phyloP scores from a whole-genome alignment of 2,329 filamentous ascomycete genomes.

The Fusarium sp. region DNA sequence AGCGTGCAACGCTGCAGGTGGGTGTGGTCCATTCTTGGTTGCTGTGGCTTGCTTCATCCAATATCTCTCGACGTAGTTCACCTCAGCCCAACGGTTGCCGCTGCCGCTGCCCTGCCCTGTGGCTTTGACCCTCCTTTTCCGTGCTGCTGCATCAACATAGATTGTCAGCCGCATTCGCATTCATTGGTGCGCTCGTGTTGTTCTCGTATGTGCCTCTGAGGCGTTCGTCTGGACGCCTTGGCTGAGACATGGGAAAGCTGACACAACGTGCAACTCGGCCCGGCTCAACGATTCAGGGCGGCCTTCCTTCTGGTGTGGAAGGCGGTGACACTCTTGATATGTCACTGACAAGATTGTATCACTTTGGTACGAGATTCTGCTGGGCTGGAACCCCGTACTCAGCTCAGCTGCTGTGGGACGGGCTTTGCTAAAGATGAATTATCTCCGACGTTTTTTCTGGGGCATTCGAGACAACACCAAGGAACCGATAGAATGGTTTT shows the following conservation, averaged over 20 bases:
- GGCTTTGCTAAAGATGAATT: neutral
- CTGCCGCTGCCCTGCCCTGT: neutral
- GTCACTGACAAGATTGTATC: conserved; percentile 30
- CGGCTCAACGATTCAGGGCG: neutral
- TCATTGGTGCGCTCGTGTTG: neutral
- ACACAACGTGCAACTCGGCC: conserved; percentile 14
- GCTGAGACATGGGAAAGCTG: conserved; percentile 26
- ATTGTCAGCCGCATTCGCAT: conserved; percentile 10
- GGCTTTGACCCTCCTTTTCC: conserved; percentile 33
- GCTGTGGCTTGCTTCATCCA: conserved; percentile 26
- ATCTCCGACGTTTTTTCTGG: neutral
- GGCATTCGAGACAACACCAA: conserved; percentile 3
- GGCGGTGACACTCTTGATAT: conserved; percentile 8
- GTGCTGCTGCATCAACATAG: conserved; percentile 11
- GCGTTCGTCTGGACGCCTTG: conserved; percentile 1
- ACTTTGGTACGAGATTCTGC: conserved; percentile 17
- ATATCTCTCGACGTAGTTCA: conserved; percentile 3
- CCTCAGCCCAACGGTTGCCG: conserved; percentile 12
- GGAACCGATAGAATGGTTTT: conserved; percentile 25
- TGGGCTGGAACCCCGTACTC: neutral
- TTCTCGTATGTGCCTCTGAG: neutral
- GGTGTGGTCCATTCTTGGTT: conserved; percentile 10
- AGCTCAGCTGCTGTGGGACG: conserved; percentile 13
- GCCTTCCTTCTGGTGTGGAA: neutral
- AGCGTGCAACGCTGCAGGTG: conserved; percentile 12